These are phyloP conservation scores for Clitopilus hobsonii DNA, from an alignment of 768 basidiomycete genomes.

Conservation along the genomic window DNA sequence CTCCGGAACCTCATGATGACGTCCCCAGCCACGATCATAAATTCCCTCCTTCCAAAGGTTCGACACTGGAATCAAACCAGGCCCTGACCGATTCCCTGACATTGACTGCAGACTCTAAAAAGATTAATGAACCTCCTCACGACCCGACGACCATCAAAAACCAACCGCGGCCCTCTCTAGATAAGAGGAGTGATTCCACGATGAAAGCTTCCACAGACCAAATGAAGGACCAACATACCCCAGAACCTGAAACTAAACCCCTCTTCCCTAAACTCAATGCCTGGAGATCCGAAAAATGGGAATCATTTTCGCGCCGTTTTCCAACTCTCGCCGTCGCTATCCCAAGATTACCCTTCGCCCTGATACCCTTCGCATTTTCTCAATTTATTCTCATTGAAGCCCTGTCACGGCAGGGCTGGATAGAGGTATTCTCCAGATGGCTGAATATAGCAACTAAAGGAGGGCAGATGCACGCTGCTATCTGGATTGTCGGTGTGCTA, in stretches of 20 bases:
- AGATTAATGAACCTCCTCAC: neutral
- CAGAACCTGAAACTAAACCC: constrained; percentile 2
- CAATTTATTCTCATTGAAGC: constrained; percentile 94
- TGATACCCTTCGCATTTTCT: constrained; percentile 89
- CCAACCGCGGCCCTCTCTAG: neutral
- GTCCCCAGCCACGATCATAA: constrained; percentile 19
- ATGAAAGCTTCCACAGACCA: neutral
- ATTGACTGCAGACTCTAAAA: neutral
- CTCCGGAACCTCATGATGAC: constrained; percentile 3
- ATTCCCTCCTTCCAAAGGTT: constrained; percentile 10
- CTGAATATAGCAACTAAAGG: constrained; percentile 13
- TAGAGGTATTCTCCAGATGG: constrained; percentile 66
- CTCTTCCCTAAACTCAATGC: constrained; percentile 16
- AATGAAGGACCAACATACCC: neutral
- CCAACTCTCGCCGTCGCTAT: constrained; percentile 69
- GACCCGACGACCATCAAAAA: constrained; percentile 2
- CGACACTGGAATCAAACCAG: constrained; percentile 11
- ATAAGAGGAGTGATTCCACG: neutral
- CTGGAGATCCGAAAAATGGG: constrained; percentile 11
- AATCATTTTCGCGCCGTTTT: constrained; percentile 36
- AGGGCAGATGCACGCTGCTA: constrained; percentile 14
- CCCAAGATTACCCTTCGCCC: constrained; percentile 70
- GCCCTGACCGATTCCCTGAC: constrained; percentile 4
- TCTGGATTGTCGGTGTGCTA: constrained; percentile 18
- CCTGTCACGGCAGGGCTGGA: constrained; percentile 85